Conservation (phyloP, 1,284 basidiomycete genomes). For the Boletellus deceptivus region DNA sequence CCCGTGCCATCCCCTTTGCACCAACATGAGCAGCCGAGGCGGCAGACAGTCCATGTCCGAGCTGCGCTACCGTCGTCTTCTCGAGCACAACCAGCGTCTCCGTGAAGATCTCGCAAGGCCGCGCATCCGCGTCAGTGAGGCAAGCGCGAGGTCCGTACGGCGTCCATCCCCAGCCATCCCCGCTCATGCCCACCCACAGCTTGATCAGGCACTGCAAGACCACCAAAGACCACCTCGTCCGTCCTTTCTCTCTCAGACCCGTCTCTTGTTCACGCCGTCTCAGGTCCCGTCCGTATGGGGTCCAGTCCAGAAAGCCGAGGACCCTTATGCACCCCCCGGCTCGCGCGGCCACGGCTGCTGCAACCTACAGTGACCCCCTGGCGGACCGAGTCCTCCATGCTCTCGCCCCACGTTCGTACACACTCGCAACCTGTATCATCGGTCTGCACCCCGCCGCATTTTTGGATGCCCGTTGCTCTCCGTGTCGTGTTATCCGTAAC, state of each 20-base stretch:
- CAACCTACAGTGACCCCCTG: slow-evolving; percentile 28
- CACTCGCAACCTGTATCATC: slow-evolving; percentile 4
- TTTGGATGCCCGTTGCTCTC: slow-evolving; percentile 18
- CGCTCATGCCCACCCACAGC: slow-evolving; percentile 40
- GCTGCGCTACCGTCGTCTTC: slow-evolving; percentile 89
- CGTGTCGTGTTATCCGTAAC: slow-evolving; percentile 16
- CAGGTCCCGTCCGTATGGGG: slow-evolving; percentile 92
- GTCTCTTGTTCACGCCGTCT: slow-evolving; percentile 11
- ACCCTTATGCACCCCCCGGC: slow-evolving; percentile 69
- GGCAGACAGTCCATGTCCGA: slow-evolving; percentile 91
- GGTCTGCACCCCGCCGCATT: slow-evolving; percentile 16
- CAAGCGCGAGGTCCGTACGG: slow-evolving; percentile 73
- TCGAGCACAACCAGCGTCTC: slow-evolving; percentile 91
- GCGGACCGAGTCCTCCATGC: too few species aligned
- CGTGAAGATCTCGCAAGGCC: slow-evolving; percentile 88
- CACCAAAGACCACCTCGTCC: slow-evolving; percentile 68
- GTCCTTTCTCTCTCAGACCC: slow-evolving; percentile 5
- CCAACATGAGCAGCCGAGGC: slow-evolving; percentile 56
- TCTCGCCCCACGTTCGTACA: background rate
- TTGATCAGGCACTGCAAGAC: slow-evolving; percentile 90
- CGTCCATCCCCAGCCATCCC: slow-evolving; percentile 1
- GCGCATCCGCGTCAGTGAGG: slow-evolving; percentile 87
- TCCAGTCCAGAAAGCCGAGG: slow-evolving; percentile 76
- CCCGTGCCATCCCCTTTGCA: background rate
- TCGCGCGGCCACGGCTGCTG: slow-evolving; percentile 26